Evolutionary conservation across 2,329 filamentous ascomycete species (phyloP).

Genomic region (Alternaria conjuncta): DNA sequence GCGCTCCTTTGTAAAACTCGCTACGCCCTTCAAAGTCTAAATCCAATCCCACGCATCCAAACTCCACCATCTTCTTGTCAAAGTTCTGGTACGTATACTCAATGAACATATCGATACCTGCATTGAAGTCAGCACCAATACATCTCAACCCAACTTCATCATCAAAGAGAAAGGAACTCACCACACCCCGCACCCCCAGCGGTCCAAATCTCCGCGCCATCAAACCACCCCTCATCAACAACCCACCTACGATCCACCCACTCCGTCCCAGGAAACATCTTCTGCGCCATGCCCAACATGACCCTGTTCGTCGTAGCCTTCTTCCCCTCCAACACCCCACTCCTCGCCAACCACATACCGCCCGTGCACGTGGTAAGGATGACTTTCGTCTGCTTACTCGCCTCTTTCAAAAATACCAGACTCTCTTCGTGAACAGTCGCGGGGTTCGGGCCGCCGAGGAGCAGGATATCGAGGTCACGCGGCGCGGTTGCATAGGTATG

Average conservation of each 20-base stretch:
- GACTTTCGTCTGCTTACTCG: conserved; percentile 42
- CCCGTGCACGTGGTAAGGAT: conserved; percentile 52
- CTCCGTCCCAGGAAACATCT: conserved; percentile 43
- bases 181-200: conserved; percentile 48
- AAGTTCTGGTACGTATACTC: conserved; percentile 30
- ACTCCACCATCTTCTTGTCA: conserved; percentile 22
- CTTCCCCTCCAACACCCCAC: conserved; percentile 48
- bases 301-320: conserved; percentile 50
- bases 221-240: conserved; percentile 34
- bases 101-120: conserved; percentile 35
- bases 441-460: conserved; percentile 48
- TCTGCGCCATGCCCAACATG: conserved; percentile 32
- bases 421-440: conserved; percentile 41
- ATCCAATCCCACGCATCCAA: conserved; percentile 12
- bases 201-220: conserved; percentile 50
- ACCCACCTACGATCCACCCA: conserved; percentile 53
- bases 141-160: background rate
- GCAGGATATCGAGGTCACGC: conserved; percentile 51
- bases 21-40: conserved; percentile 28
- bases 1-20: conserved; percentile 17
- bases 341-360: conserved; percentile 49
- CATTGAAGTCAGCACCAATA: conserved; percentile 1
- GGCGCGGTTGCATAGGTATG: conserved; percentile 52
- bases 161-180: conserved; percentile 16
- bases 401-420: conserved; percentile 47